Evolutionary conservation across 2,329 filamentous ascomycete species (phyloP).

Genomic region (Corynespora cassiicola): DNA sequence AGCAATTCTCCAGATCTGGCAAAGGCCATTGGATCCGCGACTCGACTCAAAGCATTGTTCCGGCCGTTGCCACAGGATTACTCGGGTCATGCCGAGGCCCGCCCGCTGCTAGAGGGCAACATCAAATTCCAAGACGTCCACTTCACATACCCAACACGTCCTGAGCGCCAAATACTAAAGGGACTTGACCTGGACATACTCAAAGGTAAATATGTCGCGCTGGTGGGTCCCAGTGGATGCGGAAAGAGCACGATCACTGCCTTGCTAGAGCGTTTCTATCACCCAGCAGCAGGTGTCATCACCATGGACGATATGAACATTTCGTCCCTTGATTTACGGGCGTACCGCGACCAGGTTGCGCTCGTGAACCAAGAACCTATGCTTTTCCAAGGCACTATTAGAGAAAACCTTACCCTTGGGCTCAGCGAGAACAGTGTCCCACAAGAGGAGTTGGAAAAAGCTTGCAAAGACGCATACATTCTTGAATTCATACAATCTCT

Average conservation of each 20-base stretch:
- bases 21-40: no score
- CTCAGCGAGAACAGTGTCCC: slow-evolving; percentile 65
- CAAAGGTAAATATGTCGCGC: slow-evolving; percentile 80
- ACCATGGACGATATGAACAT: slow-evolving; percentile 55
- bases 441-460: slow-evolving; percentile 60
- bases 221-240: slow-evolving; percentile 88
- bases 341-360: slow-evolving; percentile 76
- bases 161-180: slow-evolving; percentile 83
- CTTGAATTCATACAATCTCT: no score
- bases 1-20: no score
- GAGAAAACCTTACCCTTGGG: slow-evolving; percentile 80
- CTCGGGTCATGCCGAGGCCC: no score
- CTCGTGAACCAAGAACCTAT: slow-evolving; percentile 93
- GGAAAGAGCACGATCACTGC: slow-evolving; percentile 92
- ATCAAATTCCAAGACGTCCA: slow-evolving; percentile 92
- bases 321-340: slow-evolving; percentile 74
- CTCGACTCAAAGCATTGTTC: no score
- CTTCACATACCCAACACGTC: slow-evolving; percentile 87
- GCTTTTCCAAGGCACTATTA: slow-evolving; percentile 86
- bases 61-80: no score
- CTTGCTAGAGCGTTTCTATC: slow-evolving; percentile 89
- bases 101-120: no score
- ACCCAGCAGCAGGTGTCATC: slow-evolving; percentile 66
- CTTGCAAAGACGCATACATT: no score
- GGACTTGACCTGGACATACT: slow-evolving; percentile 75